Conservation (phyloP, 805 yeast species). For the Tetrapisispora phaffii region DNA sequence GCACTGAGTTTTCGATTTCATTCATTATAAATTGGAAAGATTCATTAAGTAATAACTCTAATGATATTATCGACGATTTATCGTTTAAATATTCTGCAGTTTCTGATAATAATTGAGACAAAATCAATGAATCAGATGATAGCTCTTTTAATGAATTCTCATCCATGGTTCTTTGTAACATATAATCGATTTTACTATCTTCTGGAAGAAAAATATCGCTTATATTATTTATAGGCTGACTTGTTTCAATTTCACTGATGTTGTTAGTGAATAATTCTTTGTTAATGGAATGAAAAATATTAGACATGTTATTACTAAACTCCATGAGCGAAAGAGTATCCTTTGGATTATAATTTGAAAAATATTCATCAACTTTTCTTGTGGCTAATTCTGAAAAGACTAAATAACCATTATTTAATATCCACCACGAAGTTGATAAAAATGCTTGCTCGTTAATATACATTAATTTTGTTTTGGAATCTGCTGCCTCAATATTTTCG, state of each 20-base stretch:
- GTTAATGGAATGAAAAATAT: slow-evolving; percentile 25
- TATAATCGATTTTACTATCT: slow-evolving; percentile 39
- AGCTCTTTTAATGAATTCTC: slow-evolving; percentile 30
- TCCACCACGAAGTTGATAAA: slow-evolving; percentile 87
- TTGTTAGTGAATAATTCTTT: slow-evolving; percentile 25
- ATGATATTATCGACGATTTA: slow-evolving; percentile 19
- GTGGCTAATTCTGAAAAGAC: slow-evolving; percentile 45
- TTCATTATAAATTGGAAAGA: slow-evolving; percentile 24
- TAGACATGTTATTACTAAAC: slow-evolving; percentile 38
- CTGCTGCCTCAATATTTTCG: not conserved
- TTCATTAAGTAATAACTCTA: slow-evolving; percentile 24
- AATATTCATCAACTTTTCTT: slow-evolving; percentile 47
- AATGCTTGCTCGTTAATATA: slow-evolving; percentile 70
- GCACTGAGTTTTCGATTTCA: slow-evolving; percentile 13
- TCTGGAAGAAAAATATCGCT: slow-evolving; percentile 39
- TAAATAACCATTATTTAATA: slow-evolving; percentile 77
- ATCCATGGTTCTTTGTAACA: slow-evolving; percentile 45
- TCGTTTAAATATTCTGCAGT: slow-evolving; percentile 34
- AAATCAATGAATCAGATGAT: slow-evolving; percentile 22
- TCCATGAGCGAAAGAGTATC: slow-evolving; percentile 58
- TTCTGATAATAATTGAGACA: slow-evolving; percentile 35
- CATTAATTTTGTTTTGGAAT: slow-evolving; percentile 4
- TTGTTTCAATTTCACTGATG: not conserved
- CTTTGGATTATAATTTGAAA: slow-evolving; percentile 58
- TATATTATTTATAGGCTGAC: not conserved